Percentiles rank a stretch among this genome's conserved stretches.
Conservation (phyloP, 345 rosid species). For the Eucalyptus paniculata region DNA sequence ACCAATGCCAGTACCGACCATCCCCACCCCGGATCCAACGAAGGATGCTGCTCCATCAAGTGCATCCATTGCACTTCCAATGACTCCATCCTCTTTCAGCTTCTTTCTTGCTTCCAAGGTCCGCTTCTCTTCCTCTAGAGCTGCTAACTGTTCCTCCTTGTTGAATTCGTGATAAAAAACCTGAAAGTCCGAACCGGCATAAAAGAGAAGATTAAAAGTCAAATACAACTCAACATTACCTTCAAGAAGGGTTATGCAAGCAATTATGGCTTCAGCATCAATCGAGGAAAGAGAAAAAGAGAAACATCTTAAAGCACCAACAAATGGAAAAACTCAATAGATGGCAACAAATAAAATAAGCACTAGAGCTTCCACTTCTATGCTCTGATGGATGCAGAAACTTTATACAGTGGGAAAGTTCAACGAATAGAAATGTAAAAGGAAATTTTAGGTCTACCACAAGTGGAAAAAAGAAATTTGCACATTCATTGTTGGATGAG, state of each 20-base stretch:
- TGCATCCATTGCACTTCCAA: slow-evolving; percentile 85
- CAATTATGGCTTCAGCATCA: neutral
- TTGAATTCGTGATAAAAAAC: slow-evolving; percentile 57
- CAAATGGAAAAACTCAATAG: neutral
- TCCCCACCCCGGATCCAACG: slow-evolving; percentile 50
- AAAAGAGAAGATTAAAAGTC: neutral
- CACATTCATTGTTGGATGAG: neutral
- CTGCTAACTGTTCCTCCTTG: slow-evolving; percentile 72
- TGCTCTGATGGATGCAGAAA: neutral
- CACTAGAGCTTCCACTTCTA: neutral
- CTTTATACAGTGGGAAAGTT: neutral
- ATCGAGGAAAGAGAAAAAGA: neutral
- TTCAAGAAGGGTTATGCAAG: neutral
- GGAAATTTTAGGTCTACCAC: neutral
- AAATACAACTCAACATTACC: neutral
- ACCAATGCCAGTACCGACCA: slow-evolving; percentile 68
- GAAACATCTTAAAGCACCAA: neutral
- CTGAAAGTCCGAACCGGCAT: slow-evolving; percentile 7
- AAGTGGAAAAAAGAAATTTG: neutral
- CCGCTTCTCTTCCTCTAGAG: slow-evolving; percentile 84
- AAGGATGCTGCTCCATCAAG: slow-evolving; percentile 54
- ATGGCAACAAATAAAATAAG: neutral
- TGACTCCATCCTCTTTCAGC: slow-evolving; percentile 81
- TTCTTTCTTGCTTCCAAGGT: slow-evolving; percentile 62
- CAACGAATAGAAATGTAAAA: neutral